phyloP scores from a whole-genome alignment of 805 yeast genomes.

The Saccharomycopsis sp. region DNA sequence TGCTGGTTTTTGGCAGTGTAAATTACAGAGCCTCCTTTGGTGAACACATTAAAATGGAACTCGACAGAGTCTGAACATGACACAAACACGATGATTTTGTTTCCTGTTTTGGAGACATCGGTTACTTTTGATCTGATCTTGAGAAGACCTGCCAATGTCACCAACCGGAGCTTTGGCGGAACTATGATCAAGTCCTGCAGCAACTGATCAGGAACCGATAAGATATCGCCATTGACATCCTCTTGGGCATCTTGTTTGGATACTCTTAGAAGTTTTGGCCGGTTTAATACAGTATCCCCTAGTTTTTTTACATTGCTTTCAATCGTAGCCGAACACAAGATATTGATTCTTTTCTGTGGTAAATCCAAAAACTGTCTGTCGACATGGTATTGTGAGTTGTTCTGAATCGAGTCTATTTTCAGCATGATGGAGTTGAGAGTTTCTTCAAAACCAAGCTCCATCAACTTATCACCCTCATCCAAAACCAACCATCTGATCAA shows the following conservation, averaged over 20 bases:
- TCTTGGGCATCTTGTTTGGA: conserved; percentile 24
- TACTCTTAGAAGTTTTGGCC: conserved; percentile 64
- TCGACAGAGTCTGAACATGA: conserved; percentile 97
- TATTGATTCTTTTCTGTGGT: conserved; percentile 66
- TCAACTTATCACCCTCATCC: conserved; percentile 95
- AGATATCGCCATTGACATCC: conserved; percentile 22
- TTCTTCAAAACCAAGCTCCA: conserved; percentile 96
- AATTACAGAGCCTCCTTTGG: conserved; percentile 46
- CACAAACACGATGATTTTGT: conserved; percentile 74
- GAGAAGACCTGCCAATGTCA: conserved; percentile 65
- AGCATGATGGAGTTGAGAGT: conserved; percentile 72
- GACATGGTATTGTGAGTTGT: not conserved
- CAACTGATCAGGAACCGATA: conserved; percentile 83
- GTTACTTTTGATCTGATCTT: conserved; percentile 38
- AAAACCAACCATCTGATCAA: conserved; percentile 80
- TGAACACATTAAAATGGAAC: conserved; percentile 75
- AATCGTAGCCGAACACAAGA: conserved; percentile 92
- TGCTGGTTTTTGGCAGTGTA: not conserved
- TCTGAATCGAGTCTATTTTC: conserved; percentile 36
- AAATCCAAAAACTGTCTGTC: conserved; percentile 30
- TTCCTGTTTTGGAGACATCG: conserved; percentile 25
- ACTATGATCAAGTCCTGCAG: conserved; percentile 73
- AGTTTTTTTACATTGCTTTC: conserved; percentile 72
- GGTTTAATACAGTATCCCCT: conserved; percentile 67
- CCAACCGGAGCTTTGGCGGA: conserved; percentile 88